Base-by-base conservation (phyloP, 176 grass and related monocot genomes). In the Cenchrus americanus region DNA sequence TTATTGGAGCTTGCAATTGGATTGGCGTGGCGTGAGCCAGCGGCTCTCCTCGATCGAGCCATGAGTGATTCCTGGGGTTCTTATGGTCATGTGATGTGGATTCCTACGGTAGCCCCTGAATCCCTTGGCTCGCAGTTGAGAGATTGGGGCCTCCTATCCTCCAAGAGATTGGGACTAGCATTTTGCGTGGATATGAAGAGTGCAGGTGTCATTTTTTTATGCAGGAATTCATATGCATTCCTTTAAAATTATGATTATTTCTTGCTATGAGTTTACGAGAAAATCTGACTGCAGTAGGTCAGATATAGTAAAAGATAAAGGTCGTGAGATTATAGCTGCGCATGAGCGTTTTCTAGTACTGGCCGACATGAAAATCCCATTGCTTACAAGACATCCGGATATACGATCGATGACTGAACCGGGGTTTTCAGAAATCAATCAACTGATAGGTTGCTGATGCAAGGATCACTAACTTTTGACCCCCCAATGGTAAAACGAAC, bases 121-220 rank as follows among this genome's bases (percentile, higher is more conserved):
- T 85, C 82, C 69, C 82, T 89, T 89, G 82, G 87, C 41, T 24
- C 37, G n/a, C 14, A 51, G 21, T 42, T 2, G 12, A 71, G 17
- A 8, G 19, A 70, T 19, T 11, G 43, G 9, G 21, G 23, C 55
- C 46, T 17, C 42, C 69, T 70, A 66, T 44, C 82, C 60, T 52
- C 14, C 19, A 24, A 37, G 42, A 50, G 61, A 14, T 50, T 37
- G 62, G 46, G 2, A 30, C 5, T 27, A 19, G 5, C 43, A 51
- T 66, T 37, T 37, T 60, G 22, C 8, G 27, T 37, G 17, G 73
- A 55, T 75, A 7, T 3, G 13, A 13, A 37, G 30, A 37, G 9
- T 1, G 66, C 23, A 17, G n/a, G 73, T 57, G 24, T 7, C 30
- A 34, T 13, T 4, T 37, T n/a, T 8, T 7, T 24, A 53, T 19